Evolutionary conservation across 179 eudicot species (phyloP).

Genomic region (Amaranthus tricolor): DNA sequence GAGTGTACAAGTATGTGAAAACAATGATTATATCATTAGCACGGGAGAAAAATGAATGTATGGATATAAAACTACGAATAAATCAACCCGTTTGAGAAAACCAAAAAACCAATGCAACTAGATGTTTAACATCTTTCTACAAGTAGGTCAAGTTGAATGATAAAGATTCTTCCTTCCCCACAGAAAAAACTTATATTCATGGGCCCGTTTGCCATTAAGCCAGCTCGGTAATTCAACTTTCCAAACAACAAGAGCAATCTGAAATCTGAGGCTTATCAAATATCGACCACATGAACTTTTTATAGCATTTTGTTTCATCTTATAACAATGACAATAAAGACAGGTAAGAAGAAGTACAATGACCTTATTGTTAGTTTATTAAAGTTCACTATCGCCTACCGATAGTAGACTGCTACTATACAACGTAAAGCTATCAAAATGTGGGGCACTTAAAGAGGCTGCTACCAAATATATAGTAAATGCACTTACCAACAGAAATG

Average conservation of each 20-base stretch:
- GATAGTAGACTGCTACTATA: no score
- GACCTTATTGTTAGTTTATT: neutral
- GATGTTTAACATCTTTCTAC: constrained; percentile 16
- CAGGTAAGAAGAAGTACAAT: neutral
- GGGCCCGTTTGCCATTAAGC: constrained; percentile 17
- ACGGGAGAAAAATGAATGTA: neutral
- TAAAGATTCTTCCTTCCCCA: neutral
- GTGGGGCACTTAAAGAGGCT: constrained; percentile 1
- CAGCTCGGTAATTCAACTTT: constrained; percentile 6
- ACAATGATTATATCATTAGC: constrained; percentile 4
- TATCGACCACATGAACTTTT: neutral
- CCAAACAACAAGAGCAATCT: constrained; percentile 13
- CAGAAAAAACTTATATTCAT: neutral
- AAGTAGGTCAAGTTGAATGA: neutral
- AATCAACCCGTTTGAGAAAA: neutral
- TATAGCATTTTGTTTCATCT: neutral
- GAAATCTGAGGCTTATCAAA: neutral
- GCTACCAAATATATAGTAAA: constrained; percentile 1
- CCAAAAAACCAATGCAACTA: constrained; percentile 15
- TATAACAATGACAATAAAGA: neutral
- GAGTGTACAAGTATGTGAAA: constrained; percentile 4
- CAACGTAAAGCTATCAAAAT: neutral
- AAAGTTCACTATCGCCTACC: neutral
- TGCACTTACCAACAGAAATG: neutral
- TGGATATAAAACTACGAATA: neutral